Evolutionary conservation across 768 basidiomycete species (phyloP), one percentile per base, ranked within the genome.

Genomic region (Suillus bovinus): DNA sequence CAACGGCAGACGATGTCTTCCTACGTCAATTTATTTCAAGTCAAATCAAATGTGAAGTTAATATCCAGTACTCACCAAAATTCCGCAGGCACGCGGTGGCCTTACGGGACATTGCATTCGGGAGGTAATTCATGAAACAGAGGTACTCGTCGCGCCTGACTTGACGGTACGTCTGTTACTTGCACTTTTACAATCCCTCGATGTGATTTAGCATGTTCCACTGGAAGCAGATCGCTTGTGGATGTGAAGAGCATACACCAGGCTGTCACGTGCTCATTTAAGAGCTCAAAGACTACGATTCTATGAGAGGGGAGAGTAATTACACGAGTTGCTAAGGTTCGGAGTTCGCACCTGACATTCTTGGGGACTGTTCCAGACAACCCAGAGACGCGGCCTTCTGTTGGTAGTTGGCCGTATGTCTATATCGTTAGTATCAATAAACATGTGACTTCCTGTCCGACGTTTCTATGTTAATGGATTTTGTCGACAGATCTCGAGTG

Each of bases 91-190:
- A 24, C 89, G 95, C 67, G 96, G 97, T 2, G 96, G 97, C 13
- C 78, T 99, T 64, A 94, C 93, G 73, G 96, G 96, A 22, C 95
- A 98, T 76, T 97, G 95, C 74, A 95, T 24, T 99, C 98, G 79
- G 81, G 97, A 66, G 96, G 17, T 7, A 17, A 41, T 41, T 17
- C 86, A 87, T 64, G 95, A 97, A 79, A 99, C 95, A 5, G 94
- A 94, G 94, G 83, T 90, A 62, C 84, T 99, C 22, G 94, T 96
- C 27, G 92, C 88, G 0, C 78, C 98, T 22, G 95, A 99, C 76
- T 98, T 24, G 96, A 99, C 77, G 80, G 98, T 65, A 95, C 98
- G 85, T 72, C 24, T 34, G 14, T 11, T 6, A 39, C 55, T 3
- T 33, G 24, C 33, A 10, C 1, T 22, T 4, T 7, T 17, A 16